A percentile compares a stretch with the other conserved stretches of the same genome.
Conservation (phyloP, 2,329 filamentous ascomycete genomes). For the Ophiocordyceps camponoti-leonardi region DNA sequence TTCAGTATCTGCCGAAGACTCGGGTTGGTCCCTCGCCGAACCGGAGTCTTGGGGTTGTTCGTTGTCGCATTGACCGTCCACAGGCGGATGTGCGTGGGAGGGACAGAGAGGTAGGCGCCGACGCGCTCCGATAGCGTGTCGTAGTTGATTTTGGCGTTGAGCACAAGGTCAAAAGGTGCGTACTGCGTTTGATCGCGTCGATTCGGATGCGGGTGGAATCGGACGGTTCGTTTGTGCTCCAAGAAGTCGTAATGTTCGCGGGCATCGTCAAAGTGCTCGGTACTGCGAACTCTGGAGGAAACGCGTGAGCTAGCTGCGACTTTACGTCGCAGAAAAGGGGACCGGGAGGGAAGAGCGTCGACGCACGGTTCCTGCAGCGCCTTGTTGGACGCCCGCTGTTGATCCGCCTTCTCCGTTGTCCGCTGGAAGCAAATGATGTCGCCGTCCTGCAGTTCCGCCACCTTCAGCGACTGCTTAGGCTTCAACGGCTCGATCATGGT, state of each 20-base stretch:
- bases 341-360: not conserved
- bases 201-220: conserved; percentile 52
- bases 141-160: conserved; percentile 82
- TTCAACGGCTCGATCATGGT: conserved; percentile 95
- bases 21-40: conserved; percentile 55
- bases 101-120: conserved; percentile 56
- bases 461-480: conserved; percentile 71
- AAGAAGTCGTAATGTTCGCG: conserved; percentile 88
- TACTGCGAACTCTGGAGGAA: conserved; percentile 7
- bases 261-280: conserved; percentile 50
- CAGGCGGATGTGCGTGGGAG: conserved; percentile 79
- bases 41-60: conserved; percentile 58
- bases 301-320: not conserved
- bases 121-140: conserved; percentile 75
- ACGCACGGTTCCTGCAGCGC: conserved; percentile 15
- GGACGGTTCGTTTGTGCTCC: conserved; percentile 63
- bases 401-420: conserved; percentile 27
- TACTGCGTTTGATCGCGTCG: conserved; percentile 39
- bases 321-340: not conserved
- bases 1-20: conserved; percentile 68
- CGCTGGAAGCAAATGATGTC: conserved; percentile 93
- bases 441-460: conserved; percentile 89
- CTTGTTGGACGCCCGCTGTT: conserved; percentile 11
- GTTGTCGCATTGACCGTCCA: conserved; percentile 66
- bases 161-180: conserved; percentile 53